Percentiles rank a stretch among this genome's conserved stretches.
Evolutionary conservation across 805 yeast species (phyloP).

Genomic region (Candida maltosa): DNA sequence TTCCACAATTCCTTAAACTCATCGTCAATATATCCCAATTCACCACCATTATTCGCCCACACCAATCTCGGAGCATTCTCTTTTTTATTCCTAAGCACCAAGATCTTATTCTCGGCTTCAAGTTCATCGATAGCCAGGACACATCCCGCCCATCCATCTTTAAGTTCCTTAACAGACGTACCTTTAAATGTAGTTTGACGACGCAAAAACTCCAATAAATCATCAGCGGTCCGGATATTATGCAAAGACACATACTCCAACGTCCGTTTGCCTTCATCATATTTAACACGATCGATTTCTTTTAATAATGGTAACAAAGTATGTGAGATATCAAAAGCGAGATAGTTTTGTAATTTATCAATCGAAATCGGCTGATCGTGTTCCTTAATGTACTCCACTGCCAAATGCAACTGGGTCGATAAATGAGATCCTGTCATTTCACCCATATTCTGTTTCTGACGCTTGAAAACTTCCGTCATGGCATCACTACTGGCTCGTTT

Average conservation of each 20-base stretch:
- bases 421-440: slow-evolving; percentile 55
- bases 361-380: slow-evolving; percentile 70
- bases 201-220: slow-evolving; percentile 68
- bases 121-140: slow-evolving; percentile 71
- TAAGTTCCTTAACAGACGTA: slow-evolving; percentile 70
- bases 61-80: slow-evolving; percentile 90
- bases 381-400: slow-evolving; percentile 82
- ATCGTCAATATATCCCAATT: slow-evolving; percentile 66
- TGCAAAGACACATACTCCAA: slow-evolving; percentile 86
- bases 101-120: slow-evolving; percentile 71
- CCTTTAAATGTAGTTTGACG: slow-evolving; percentile 88
- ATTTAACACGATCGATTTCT: slow-evolving; percentile 74
- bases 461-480: slow-evolving; percentile 31
- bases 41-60: slow-evolving; percentile 85
- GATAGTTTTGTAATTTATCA: slow-evolving; percentile 60
- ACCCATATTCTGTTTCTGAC: slow-evolving; percentile 22
- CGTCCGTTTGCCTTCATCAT: slow-evolving; percentile 57
- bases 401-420: slow-evolving; percentile 84
- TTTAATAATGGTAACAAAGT: slow-evolving; percentile 69
- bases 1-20: slow-evolving; percentile 86
- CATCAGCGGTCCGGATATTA: slow-evolving; percentile 79
- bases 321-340: slow-evolving; percentile 57
- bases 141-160: slow-evolving; percentile 95
- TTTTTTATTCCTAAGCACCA: slow-evolving; percentile 87
- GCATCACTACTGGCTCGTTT: slow-evolving; percentile 20